phyloP scores from a whole-genome alignment of 2,329 filamentous ascomycete genomes.

The Aureobasidium sp. region DNA sequence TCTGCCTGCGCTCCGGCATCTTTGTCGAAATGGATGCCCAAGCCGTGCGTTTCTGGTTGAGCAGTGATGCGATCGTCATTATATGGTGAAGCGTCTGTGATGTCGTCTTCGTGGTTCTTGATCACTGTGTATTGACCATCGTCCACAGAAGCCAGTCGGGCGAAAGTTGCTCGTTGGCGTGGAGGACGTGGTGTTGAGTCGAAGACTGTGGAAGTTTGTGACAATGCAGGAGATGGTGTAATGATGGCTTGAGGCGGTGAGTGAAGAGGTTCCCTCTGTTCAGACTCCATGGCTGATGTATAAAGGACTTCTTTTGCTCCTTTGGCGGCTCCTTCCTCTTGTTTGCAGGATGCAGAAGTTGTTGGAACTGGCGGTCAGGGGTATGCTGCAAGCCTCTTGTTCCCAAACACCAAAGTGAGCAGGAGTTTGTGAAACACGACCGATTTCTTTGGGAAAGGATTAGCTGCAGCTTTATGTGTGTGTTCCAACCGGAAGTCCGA shows the following conservation, averaged over 20 bases:
- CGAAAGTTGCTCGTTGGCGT: conserved; percentile 11
- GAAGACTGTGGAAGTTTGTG: conserved; percentile 3
- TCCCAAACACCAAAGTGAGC: not conserved
- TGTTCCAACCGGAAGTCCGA: not conserved
- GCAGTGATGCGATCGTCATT: too few relatives aligned
- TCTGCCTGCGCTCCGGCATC: not conserved
- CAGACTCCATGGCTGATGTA: not conserved
- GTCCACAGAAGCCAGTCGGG: conserved; percentile 1
- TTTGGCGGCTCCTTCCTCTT: not conserved
- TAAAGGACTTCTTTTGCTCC: not conserved
- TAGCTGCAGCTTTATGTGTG: not conserved
- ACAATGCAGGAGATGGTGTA: not conserved
- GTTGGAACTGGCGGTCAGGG: not conserved
- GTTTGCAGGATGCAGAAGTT: not conserved
- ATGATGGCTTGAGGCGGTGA: not conserved
- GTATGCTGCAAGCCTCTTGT: not conserved
- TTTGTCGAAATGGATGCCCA: not conserved
- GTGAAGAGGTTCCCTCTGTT: not conserved
- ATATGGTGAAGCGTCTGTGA: not conserved
- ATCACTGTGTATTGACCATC: conserved; percentile 11
- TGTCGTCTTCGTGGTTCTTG: conserved; percentile 8
- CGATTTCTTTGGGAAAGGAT: not conserved
- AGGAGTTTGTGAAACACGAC: conserved; percentile 1
- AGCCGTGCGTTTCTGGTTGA: too few relatives aligned
- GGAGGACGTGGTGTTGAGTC: not conserved